A percentile compares a stretch with the other conserved stretches of the same genome.
These are phyloP conservation scores for Microthlaspi erraticum DNA, from an alignment of 345 rosid species.

Conservation along the genomic window DNA sequence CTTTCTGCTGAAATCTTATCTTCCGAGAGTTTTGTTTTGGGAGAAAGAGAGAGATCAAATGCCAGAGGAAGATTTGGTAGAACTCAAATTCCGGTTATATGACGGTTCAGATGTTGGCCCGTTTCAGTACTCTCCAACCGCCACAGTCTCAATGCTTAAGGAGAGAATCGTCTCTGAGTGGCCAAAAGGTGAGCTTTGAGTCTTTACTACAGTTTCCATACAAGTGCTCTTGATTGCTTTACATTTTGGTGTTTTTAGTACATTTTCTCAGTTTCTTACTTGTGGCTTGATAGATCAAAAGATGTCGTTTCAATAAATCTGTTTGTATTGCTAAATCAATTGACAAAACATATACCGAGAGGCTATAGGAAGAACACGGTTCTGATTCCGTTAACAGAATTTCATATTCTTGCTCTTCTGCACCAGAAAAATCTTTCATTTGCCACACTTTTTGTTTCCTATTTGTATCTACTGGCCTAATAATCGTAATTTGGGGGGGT, in stretches of 20 bases:
- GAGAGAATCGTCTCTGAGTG: slow-evolving; percentile 82
- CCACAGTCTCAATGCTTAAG: slow-evolving; percentile 80
- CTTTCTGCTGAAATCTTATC: background rate
- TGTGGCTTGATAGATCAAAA: background rate
- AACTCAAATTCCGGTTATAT: slow-evolving; percentile 83
- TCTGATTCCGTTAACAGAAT: background rate
- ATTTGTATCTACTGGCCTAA: background rate
- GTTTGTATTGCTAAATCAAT: slow-evolving; percentile 3
- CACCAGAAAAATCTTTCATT: background rate
- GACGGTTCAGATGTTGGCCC: slow-evolving; percentile 98
- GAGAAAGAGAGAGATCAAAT: slow-evolving; percentile 56
- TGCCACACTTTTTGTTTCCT: background rate
- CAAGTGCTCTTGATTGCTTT: slow-evolving; percentile 16
- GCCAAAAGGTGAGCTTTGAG: slow-evolving; percentile 71
- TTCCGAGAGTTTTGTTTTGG: slow-evolving; percentile 19
- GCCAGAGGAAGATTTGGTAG: slow-evolving; percentile 81
- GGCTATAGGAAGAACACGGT: background rate
- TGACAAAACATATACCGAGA: background rate
- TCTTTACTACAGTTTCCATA: slow-evolving; percentile 7
- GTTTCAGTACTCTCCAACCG: slow-evolving; percentile 71
- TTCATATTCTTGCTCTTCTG: background rate
- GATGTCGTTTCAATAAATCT: slow-evolving; percentile 16
- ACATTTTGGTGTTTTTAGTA: background rate
- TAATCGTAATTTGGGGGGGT: background rate
- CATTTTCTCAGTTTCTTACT: background rate